A percentile compares a stretch with the other conserved stretches of the same genome.
Conservation (phyloP, 1,284 basidiomycete genomes). For the Heterobasidion occidentale region DNA sequence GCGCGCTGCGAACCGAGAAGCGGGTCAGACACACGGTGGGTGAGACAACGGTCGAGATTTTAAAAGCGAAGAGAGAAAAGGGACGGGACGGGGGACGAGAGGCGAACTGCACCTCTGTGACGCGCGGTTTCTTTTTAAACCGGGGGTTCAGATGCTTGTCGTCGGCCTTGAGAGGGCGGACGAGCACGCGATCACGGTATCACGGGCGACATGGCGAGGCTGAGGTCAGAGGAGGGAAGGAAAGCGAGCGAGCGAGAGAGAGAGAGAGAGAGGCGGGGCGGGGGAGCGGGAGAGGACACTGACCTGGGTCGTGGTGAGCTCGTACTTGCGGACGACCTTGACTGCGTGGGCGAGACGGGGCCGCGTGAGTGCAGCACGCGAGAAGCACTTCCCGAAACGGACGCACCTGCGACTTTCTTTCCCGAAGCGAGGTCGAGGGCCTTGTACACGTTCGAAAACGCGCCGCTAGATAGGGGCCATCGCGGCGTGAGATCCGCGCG, state of each 20-base stretch:
- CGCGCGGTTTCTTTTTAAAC: slow-evolving; percentile 94
- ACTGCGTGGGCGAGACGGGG: slow-evolving; percentile 34
- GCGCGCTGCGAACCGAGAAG: slow-evolving; percentile 62
- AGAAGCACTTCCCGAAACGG: slow-evolving; percentile 2
- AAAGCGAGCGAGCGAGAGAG: slow-evolving; percentile 24
- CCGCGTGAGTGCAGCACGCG: background rate
- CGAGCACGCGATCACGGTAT: slow-evolving; percentile 9
- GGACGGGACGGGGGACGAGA: slow-evolving; percentile 14
- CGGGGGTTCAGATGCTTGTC: slow-evolving; percentile 88
- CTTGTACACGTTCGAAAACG: slow-evolving; percentile 98
- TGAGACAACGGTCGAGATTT: slow-evolving; percentile 2
- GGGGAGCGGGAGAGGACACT: slow-evolving; percentile 30
- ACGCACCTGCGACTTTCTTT: slow-evolving; percentile 80
- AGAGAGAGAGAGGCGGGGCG: slow-evolving; percentile 14
- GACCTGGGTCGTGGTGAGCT: slow-evolving; percentile 93
- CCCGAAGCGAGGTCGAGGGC: slow-evolving; percentile 75
- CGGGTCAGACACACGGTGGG: slow-evolving; percentile 22
- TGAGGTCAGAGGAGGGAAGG: slow-evolving; percentile 8
- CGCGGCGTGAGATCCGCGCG: background rate
- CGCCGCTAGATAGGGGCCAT: slow-evolving; percentile 54
- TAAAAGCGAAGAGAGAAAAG: slow-evolving; percentile 15
- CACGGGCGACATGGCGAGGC: slow-evolving; percentile 22
- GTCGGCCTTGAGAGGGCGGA: slow-evolving; percentile 52
- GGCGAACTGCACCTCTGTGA: slow-evolving; percentile 78
- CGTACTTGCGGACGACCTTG: slow-evolving; percentile 97